Evolutionary conservation across 2,329 filamentous ascomycete genomes (phyloP).

Genomic region (Fusarium aywerte): DNA sequence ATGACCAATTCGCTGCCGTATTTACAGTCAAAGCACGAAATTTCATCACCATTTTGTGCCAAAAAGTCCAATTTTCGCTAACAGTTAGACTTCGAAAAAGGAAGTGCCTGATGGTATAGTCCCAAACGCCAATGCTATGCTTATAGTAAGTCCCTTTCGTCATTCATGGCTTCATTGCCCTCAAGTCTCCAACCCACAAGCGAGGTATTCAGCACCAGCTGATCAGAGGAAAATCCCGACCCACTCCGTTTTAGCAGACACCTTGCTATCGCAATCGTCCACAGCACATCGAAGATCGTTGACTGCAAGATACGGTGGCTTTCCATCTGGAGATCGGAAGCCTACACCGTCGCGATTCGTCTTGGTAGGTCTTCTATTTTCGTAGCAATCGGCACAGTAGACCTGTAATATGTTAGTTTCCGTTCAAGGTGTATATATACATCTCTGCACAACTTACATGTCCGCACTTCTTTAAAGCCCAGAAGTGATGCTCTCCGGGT

Average conservation of each 20-base stretch:
- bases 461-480: slow-evolving; percentile 90
- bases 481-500: slow-evolving; percentile 82
- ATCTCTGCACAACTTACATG: slow-evolving; percentile 71
- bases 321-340: slow-evolving; percentile 52
- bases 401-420: slow-evolving; percentile 57
- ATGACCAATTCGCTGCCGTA: background rate
- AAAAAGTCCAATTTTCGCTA: background rate
- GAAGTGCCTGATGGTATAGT: slow-evolving; percentile 12
- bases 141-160: slow-evolving; percentile 22
- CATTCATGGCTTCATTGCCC: slow-evolving; percentile 32
- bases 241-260: slow-evolving; percentile 66
- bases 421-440: background rate
- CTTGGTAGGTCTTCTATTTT: slow-evolving; percentile 61
- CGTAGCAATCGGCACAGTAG: slow-evolving; percentile 71
- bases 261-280: slow-evolving; percentile 65
- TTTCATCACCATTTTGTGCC: background rate
- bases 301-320: slow-evolving; percentile 37
- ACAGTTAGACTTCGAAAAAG: background rate
- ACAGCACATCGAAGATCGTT: slow-evolving; percentile 64
- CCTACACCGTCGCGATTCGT: slow-evolving; percentile 49
- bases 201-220: slow-evolving; percentile 40
- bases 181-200: slow-evolving; percentile 1
- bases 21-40: background rate
- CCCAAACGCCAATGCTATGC: slow-evolving; percentile 39
- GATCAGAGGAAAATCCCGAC: slow-evolving; percentile 68